Evolutionary conservation across 2,329 filamentous ascomycete species (phyloP).

Genomic region (Calonectria fujianensis): DNA sequence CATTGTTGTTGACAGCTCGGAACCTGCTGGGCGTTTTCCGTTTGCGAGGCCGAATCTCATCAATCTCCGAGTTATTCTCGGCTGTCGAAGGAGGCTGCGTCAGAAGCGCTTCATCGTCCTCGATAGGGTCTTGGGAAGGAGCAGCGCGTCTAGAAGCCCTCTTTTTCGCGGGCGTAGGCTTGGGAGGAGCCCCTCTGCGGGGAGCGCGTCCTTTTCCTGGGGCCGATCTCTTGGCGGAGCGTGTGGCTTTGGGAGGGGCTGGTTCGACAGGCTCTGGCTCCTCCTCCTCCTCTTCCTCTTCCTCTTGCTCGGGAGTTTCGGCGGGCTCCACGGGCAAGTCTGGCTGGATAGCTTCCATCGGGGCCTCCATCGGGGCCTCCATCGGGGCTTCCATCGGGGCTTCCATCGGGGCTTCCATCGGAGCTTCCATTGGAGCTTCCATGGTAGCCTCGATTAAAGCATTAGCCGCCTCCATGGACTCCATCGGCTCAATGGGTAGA

Average conservation of each 20-base stretch:
- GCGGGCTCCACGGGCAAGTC: constrained; percentile 37
- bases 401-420: constrained; percentile 35
- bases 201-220: constrained; percentile 52
- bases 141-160: constrained; percentile 52
- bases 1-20: constrained; percentile 45
- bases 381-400: constrained; percentile 24
- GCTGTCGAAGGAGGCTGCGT: constrained; percentile 37
- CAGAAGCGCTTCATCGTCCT: constrained; percentile 51
- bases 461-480: constrained; percentile 42
- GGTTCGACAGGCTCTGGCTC: constrained; percentile 45
- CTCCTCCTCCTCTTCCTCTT: not conserved
- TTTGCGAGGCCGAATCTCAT: constrained; percentile 53
- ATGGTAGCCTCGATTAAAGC: constrained; percentile 31
- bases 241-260: constrained; percentile 53
- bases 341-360: constrained; percentile 12
- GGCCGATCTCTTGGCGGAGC: constrained; percentile 53
- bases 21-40: constrained; percentile 57
- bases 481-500: constrained; percentile 58
- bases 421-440: constrained; percentile 41
- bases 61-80: constrained; percentile 53
- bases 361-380: constrained; percentile 12
- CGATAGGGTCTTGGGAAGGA: constrained; percentile 57
- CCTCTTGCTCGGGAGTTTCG: constrained; percentile 34
- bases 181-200: constrained; percentile 49
- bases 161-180: constrained; percentile 49